These are phyloP conservation scores for Cicer chorassanicum DNA, from an alignment of 306 rosid species.

Conservation along the genomic window DNA sequence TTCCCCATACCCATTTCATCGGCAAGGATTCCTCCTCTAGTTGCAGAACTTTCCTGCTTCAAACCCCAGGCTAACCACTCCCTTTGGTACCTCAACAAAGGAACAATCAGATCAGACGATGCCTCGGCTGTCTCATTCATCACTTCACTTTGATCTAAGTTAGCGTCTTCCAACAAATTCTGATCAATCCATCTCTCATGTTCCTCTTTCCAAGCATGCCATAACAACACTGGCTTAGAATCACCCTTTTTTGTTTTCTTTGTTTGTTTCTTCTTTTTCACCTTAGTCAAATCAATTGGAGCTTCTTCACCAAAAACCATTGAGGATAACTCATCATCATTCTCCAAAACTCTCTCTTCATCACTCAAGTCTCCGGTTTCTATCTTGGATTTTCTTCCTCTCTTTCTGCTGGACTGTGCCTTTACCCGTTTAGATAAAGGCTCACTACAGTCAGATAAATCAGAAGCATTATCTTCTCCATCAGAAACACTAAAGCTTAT, in stretches of 20 bases:
- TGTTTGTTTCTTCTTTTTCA: conserved; percentile 30
- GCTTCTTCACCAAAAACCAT: background rate
- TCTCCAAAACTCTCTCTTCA: conserved; percentile 10
- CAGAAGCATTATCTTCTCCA: conserved; percentile 42
- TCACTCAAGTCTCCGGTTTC: conserved; percentile 33
- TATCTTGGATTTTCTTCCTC: background rate
- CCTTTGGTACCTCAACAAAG: conserved; percentile 85
- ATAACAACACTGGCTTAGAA: conserved; percentile 53
- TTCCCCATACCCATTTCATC: conserved; percentile 99
- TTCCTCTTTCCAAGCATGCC: conserved; percentile 73
- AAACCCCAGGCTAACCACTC: conserved; percentile 96
- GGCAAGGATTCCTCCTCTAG: conserved; percentile 91
- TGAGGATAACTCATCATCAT: background rate
- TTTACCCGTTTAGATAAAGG: conserved; percentile 28
- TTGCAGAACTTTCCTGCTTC: conserved; percentile 68
- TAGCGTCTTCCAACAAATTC: conserved; percentile 49
- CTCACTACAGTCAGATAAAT: conserved; percentile 34
- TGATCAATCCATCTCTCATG: conserved; percentile 73
- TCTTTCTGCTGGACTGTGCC: conserved; percentile 24
- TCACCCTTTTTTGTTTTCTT: conserved; percentile 43
- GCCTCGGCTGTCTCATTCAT: conserved; percentile 69
- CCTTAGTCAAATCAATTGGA: conserved; percentile 11
- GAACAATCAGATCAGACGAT: conserved; percentile 66
- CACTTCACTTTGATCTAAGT: conserved; percentile 61
- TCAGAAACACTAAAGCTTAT: conserved; percentile 32